Conservation (phyloP, 116 monocot genomes). For the Cymodocea nodosa region DNA sequence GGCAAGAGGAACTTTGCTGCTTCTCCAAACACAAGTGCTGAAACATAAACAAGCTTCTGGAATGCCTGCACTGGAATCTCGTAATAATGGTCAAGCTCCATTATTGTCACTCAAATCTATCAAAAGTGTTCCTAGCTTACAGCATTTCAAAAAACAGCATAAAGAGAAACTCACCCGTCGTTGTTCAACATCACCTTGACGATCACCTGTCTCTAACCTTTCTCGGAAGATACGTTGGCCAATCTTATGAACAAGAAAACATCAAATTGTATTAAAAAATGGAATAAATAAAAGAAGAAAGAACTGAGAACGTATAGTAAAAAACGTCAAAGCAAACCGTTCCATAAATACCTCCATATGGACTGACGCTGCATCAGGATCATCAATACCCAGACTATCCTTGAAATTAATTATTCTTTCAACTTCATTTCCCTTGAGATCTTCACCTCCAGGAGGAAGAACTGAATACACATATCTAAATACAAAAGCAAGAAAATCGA, state of each 20-base stretch:
- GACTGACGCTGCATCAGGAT: slow-evolving; percentile 82
- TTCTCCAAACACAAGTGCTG: slow-evolving; percentile 80
- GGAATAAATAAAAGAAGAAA: neutral
- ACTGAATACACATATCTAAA: slow-evolving; percentile 62
- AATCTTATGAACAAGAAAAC: slow-evolving; percentile 31
- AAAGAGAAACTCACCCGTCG: slow-evolving; percentile 31
- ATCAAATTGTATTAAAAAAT: neutral
- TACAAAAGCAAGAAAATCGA: slow-evolving; percentile 1
- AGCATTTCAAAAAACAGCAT: neutral
- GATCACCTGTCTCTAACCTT: slow-evolving; percentile 82
- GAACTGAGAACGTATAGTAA: neutral
- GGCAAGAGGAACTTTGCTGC: slow-evolving; percentile 91
- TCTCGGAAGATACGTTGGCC: slow-evolving; percentile 81
- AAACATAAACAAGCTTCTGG: slow-evolving; percentile 90
- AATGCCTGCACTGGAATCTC: slow-evolving; percentile 58
- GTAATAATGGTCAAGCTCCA: slow-evolving; percentile 1
- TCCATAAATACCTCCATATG: slow-evolving; percentile 68
- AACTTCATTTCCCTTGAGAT: slow-evolving; percentile 88
- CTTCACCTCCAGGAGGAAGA: slow-evolving; percentile 68
- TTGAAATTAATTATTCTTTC: slow-evolving; percentile 83
- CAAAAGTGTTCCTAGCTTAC: neutral
- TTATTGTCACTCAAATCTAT: neutral
- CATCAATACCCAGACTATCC: slow-evolving; percentile 82
- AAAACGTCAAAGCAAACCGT: neutral
- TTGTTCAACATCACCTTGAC: slow-evolving; percentile 71